Evolutionary conservation across 176 grass and related monocot species (phyloP).

Genomic region (Poa pratensis): DNA sequence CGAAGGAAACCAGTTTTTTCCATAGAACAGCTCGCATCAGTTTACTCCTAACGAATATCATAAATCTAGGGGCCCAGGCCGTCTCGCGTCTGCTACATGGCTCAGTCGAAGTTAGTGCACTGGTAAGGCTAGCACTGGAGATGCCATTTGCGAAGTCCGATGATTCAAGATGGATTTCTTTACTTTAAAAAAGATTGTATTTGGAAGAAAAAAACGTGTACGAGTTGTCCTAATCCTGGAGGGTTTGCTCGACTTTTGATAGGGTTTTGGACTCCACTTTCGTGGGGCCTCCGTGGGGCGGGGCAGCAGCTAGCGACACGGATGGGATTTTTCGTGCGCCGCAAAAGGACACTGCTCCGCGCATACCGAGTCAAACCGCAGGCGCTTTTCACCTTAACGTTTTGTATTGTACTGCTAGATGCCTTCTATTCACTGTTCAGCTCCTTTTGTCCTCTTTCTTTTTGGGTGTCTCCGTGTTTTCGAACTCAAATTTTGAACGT

Average conservation of each 20-base stretch:
- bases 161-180: background rate
- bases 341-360: conserved; percentile 21
- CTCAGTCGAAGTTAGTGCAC: background rate
- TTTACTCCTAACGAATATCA: background rate
- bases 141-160: background rate
- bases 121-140: background rate
- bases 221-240: background rate
- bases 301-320: conserved; percentile 22
- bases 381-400: conserved; percentile 6
- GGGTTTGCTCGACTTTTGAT: background rate
- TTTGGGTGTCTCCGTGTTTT: background rate
- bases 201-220: background rate
- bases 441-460: background rate
- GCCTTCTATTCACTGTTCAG: background rate
- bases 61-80: background rate
- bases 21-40: background rate
- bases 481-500: conserved; percentile 29
- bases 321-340: conserved; percentile 38
- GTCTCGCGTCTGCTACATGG: conserved; percentile 2
- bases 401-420: background rate
- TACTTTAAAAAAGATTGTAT: background rate
- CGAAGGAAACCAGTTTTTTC: no score
- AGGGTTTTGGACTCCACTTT: background rate
- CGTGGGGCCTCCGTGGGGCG: background rate
- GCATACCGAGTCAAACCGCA: conserved; percentile 42